phyloP scores from a whole-genome alignment of 495 filamentous ascomycete genomes.

The Extremus antarcticus region DNA sequence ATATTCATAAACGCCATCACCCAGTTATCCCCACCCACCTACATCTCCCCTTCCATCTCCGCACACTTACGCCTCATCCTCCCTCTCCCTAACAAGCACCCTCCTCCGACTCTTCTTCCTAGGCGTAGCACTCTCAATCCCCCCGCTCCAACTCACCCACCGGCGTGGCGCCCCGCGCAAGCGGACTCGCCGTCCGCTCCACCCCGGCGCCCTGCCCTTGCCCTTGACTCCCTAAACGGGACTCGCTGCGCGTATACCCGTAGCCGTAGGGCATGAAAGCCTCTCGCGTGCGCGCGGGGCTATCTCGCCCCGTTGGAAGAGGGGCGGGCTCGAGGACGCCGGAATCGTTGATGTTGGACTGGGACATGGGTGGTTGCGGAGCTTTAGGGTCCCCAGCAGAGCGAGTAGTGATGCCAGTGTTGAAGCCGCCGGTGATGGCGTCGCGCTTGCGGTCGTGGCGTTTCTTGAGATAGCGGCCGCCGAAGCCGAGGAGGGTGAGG shows the following conservation, averaged over 20 bases:
- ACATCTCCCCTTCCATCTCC: not conserved
- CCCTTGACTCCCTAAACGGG: conserved; percentile 1
- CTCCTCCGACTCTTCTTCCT: conserved; percentile 5
- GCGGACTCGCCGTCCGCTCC: conserved; percentile 3
- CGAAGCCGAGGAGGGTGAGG: conserved; percentile 22
- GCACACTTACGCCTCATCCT: not conserved
- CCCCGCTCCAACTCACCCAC: conserved; percentile 12
- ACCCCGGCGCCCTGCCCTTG: too few relatives aligned
- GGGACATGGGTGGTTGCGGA: conserved; percentile 3
- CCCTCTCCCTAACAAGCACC: conserved; percentile 8
- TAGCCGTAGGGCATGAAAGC: conserved; percentile 21
- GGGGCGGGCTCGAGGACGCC: not conserved
- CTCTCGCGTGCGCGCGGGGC: conserved; percentile 5
- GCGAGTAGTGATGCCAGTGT: conserved; percentile 20
- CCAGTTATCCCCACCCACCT: not conserved
- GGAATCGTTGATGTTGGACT: not conserved
- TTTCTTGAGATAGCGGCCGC: conserved; percentile 22
- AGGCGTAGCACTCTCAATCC: not conserved
- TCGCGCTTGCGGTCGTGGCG: conserved; percentile 24
- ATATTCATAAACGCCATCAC: not conserved
- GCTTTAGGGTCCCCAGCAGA: not conserved
- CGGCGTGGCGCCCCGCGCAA: conserved; percentile 13
- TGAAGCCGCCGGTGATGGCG: conserved; percentile 15
- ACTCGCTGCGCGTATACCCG: conserved; percentile 12
- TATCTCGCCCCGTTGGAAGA: conserved; percentile 5